A percentile compares a stretch with the other conserved stretches of the same genome.
phyloP scores from a whole-genome alignment of 495 filamentous ascomycete genomes.

The Penicillium mononematosum region DNA sequence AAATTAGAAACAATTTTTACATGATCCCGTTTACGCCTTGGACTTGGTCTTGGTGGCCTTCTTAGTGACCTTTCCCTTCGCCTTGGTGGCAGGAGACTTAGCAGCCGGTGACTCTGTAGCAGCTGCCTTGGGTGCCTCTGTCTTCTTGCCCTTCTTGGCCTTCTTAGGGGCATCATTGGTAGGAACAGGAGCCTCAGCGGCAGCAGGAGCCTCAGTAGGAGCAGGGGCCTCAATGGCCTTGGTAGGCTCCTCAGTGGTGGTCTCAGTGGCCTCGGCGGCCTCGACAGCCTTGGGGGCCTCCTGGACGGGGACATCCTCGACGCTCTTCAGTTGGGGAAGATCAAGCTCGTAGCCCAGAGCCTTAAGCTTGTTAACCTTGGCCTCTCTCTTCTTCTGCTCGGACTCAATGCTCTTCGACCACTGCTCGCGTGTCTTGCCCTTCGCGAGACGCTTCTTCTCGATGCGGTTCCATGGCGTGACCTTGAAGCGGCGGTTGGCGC shows the following conservation, averaged over 20 bases:
- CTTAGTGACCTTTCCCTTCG: slow-evolving; percentile 36
- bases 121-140: slow-evolving; percentile 29
- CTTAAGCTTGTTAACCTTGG: slow-evolving; percentile 72
- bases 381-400: slow-evolving; percentile 65
- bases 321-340: slow-evolving; percentile 66
- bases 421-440: slow-evolving; percentile 63
- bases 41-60: slow-evolving; percentile 38
- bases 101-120: slow-evolving; percentile 21
- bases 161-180: slow-evolving; percentile 41
- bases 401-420: slow-evolving; percentile 72
- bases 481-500: slow-evolving; percentile 86
- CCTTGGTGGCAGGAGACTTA: slow-evolving; percentile 23
- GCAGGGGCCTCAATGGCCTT: slow-evolving; percentile 33
- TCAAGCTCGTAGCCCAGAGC: slow-evolving; percentile 83
- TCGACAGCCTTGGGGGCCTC: slow-evolving; percentile 34
- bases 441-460: slow-evolving; percentile 68
- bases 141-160: slow-evolving; percentile 39
- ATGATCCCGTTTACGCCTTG: slow-evolving; percentile 34
- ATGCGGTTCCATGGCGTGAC: slow-evolving; percentile 79
- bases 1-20: slow-evolving; percentile 24
- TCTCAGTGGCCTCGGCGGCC: slow-evolving; percentile 16
- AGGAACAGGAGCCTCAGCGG: slow-evolving; percentile 22
- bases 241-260: slow-evolving; percentile 27
- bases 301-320: slow-evolving; percentile 55
- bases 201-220: slow-evolving; percentile 10